A percentile compares a stretch with the other conserved stretches of the same genome.
phyloP scores from a whole-genome alignment of 2,329 filamentous ascomycete genomes.

The Arthroderma sp. region DNA sequence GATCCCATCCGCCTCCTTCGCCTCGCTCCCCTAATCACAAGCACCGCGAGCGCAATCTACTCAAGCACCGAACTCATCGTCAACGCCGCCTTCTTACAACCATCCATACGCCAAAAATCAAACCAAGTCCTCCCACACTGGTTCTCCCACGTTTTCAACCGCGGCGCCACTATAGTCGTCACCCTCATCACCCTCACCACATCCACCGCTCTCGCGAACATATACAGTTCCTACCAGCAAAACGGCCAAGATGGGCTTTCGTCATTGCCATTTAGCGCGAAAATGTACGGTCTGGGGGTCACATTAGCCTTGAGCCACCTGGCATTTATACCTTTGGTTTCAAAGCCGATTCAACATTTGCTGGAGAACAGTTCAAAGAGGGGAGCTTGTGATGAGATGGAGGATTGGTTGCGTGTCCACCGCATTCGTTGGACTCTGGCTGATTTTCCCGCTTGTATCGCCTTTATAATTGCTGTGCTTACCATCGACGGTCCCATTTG shows the following conservation, averaged over 20 bases:
- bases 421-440: conserved; percentile 7
- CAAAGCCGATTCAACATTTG: conserved; percentile 7
- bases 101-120: conserved; percentile 9
- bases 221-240: conserved; percentile 48
- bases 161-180: conserved; percentile 16
- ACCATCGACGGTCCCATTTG: not conserved
- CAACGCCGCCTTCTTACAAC: conserved; percentile 13
- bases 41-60: conserved; percentile 35
- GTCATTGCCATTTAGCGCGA: conserved; percentile 26
- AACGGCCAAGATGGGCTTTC: conserved; percentile 47
- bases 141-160: conserved; percentile 31
- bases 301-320: conserved; percentile 8
- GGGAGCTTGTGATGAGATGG: conserved; percentile 6
- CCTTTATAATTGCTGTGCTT: conserved; percentile 8
- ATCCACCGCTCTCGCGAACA: conserved; percentile 7
- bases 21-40: conserved; percentile 35
- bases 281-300: conserved; percentile 9
- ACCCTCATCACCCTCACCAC: conserved; percentile 8
- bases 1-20: conserved; percentile 22
- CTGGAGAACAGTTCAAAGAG: conserved; percentile 4
- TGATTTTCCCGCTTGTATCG: conserved; percentile 10
- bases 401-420: conserved; percentile 10
- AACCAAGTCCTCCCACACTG: conserved; percentile 30
- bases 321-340: conserved; percentile 10
- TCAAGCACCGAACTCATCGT: conserved; percentile 27